These are phyloP conservation scores for Colletotrichum tamarilloi DNA, from an alignment of 2,329 filamentous ascomycete genomes.

Conservation along the genomic window DNA sequence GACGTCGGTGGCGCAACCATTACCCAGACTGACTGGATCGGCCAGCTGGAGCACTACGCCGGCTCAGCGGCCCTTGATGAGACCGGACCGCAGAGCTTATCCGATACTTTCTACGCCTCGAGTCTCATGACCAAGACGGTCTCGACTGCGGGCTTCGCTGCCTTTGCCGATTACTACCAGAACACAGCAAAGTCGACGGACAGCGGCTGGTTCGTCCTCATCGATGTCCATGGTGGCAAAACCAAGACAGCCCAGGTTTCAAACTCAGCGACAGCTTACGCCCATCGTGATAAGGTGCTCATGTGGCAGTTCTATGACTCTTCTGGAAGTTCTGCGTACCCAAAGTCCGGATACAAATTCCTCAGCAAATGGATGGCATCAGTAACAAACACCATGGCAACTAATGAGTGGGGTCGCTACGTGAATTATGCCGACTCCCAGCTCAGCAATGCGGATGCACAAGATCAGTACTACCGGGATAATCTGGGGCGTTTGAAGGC, in stretches of 20 bases:
- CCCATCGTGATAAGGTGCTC: constrained; percentile 57
- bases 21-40: constrained; percentile 39
- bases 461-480: constrained; percentile 59
- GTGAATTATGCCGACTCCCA: constrained; percentile 65
- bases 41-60: constrained; percentile 36
- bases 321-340: constrained; percentile 44
- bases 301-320: constrained; percentile 63
- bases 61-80: constrained; percentile 37
- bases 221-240: constrained; percentile 47
- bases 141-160: constrained; percentile 37
- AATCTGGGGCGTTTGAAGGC: constrained; percentile 49
- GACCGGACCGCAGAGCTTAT: constrained; percentile 40
- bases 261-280: constrained; percentile 47
- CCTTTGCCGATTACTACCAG: constrained; percentile 43
- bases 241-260: constrained; percentile 47
- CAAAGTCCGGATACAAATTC: constrained; percentile 48
- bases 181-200: constrained; percentile 36
- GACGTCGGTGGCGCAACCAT: background rate
- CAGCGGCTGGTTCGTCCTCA: constrained; percentile 47
- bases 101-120: constrained; percentile 44
- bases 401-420: constrained; percentile 58
- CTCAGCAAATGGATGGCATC: constrained; percentile 53
- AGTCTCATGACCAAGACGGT: constrained; percentile 44
- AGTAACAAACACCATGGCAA: constrained; percentile 47
- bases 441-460: constrained; percentile 57